Percentiles rank a stretch among this genome's conserved stretches.
Conservation (phyloP, 73 alveolate genomes). For the Symbiodinium pilosum region DNA sequence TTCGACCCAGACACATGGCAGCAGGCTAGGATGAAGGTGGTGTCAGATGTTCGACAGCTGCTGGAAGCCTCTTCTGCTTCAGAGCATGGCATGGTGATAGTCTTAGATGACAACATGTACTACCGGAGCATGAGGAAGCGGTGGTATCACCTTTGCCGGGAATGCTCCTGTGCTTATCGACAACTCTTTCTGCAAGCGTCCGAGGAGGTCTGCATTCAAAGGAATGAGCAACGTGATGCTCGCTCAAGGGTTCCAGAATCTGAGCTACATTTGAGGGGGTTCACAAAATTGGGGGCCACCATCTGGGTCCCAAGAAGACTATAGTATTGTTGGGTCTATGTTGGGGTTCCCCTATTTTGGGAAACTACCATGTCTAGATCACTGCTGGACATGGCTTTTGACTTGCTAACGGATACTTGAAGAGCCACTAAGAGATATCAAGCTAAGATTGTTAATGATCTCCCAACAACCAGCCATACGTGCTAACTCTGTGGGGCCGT, state of each 20-base stretch:
- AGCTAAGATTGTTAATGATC: too few relatives aligned
- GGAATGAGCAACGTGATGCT: slow-evolving; percentile 25
- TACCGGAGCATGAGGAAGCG: slow-evolving; percentile 91
- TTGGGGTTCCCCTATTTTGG: too few relatives aligned
- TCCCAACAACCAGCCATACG: too few relatives aligned
- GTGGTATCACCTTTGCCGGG: slow-evolving; percentile 83
- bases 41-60: background rate
- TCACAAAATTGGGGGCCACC: too few relatives aligned
- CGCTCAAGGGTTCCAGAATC: slow-evolving; percentile 23
- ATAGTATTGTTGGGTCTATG: too few relatives aligned
- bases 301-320: too few relatives aligned
- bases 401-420: too few relatives aligned
- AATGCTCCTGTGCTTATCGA: slow-evolving; percentile 10
- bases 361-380: too few relatives aligned
- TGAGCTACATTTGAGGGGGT: too few relatives aligned
- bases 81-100: background rate
- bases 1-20: slow-evolving; percentile 75
- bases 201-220: slow-evolving; percentile 27
- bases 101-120: slow-evolving; percentile 94
- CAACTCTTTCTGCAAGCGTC: slow-evolving; percentile 90
- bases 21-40: slow-evolving; percentile 31
- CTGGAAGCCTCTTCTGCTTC: slow-evolving; percentile 15
- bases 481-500: too few relatives aligned
- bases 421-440: too few relatives aligned
- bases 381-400: too few relatives aligned